Base-by-base conservation (phyloP, 192 early-diverging fungal genomes). In the Chytriomyces sp. region DNA sequence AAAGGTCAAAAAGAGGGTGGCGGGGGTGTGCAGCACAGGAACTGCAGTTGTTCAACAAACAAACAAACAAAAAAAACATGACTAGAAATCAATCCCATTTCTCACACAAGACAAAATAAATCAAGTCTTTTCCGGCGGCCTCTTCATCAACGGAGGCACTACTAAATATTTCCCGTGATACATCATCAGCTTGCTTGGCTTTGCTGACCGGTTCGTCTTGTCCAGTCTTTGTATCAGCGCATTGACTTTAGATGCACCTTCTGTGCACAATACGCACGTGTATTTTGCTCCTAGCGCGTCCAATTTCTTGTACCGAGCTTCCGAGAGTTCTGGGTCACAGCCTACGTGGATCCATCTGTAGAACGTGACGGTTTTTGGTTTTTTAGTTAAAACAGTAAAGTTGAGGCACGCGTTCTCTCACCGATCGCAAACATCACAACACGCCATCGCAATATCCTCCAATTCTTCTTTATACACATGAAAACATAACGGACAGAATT, bases 281-380 rank as follows among this genome's bases (percentile, higher is more conserved):
- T 82, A 88, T 64, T 84, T 80, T 43, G 70, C 69, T 28, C 80
- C 72, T 64, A 84, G 79, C 2, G 67, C 64, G 9, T 73, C 60
- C 7, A 87, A 67, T 48, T 76, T 24, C 66, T 83, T 64, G 75
- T 87, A 88, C 28, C 53, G 43, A 23, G 64, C 76, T 50, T 81
- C 81, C 9, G 82, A 83, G 11, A 88, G 74, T 8, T 79, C 75
- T 26, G 82, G 79, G 66, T 88, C 86, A 72, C 86, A 88, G n/a
- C 80, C 83, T 8, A 83, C 84, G 66, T 88, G 86, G 45, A 88
- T 79, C 86, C 86, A 88, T 75, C 86, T 85, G 45, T 18, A 77
- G 76, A 71, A 77, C 44, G 59, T 69, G 23, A 77, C 5, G 24
- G 11, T 75, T 35, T 35, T 35, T 35, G 35, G 35, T 35, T 35